Conservation (phyloP, 2,329 filamentous ascomycete species). For the Stemphylium vesicarium region DNA sequence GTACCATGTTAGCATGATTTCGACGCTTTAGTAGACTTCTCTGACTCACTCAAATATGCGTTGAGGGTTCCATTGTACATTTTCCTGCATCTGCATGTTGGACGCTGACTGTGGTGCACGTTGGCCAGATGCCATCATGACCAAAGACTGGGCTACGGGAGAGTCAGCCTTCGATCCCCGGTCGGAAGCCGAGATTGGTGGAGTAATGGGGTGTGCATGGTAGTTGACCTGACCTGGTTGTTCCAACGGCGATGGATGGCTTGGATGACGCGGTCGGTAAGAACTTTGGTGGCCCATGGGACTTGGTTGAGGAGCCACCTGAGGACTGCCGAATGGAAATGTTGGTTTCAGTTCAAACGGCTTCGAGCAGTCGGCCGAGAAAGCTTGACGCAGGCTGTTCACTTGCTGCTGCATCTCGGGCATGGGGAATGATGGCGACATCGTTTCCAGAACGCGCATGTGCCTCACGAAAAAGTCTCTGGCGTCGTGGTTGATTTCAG, state of each 20-base stretch:
- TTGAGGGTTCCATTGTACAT: constrained; percentile 80
- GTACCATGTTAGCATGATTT: constrained; percentile 23
- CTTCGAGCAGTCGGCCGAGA: constrained; percentile 83
- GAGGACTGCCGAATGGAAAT: constrained; percentile 84
- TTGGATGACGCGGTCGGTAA: constrained; percentile 58
- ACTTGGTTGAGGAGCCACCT: constrained; percentile 66
- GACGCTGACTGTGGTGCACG: constrained; percentile 57
- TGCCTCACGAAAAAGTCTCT: constrained; percentile 89
- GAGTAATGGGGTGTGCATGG: constrained; percentile 72
- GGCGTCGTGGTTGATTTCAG: constrained; percentile 82
- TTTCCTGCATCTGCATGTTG: constrained; percentile 67
- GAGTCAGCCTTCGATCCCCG: constrained; percentile 80
- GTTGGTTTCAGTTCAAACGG: constrained; percentile 88
- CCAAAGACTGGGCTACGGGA: constrained; percentile 72
- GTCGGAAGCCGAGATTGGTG: constrained; percentile 76
- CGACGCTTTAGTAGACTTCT: not conserved
- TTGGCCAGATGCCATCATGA: constrained; percentile 69
- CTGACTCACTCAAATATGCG: constrained; percentile 84
- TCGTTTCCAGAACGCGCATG: constrained; percentile 90
- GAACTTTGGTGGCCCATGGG: constrained; percentile 62
- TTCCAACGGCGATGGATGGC: constrained; percentile 57
- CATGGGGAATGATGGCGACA: constrained; percentile 83
- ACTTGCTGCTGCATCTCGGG: constrained; percentile 90
- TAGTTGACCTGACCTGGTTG: constrained; percentile 69
- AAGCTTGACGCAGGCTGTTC: constrained; percentile 85